A percentile compares a stretch with the other conserved stretches of the same genome.
phyloP scores from a whole-genome alignment of 805 yeast species.

The Hanseniaspora taiwanica region DNA sequence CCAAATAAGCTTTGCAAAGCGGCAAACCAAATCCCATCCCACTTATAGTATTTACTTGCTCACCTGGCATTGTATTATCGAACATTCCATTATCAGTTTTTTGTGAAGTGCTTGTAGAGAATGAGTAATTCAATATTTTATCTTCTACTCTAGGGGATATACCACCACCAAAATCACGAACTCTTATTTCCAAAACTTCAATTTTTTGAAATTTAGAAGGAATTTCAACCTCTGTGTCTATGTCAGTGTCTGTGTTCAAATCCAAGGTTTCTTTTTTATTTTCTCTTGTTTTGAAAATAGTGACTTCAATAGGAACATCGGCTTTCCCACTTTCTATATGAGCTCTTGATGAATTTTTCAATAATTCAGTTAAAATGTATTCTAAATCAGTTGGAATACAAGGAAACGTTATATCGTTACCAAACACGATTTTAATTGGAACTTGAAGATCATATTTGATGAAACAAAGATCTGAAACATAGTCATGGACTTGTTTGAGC shows the following conservation, averaged over 20 bases:
- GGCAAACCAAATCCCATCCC: slow-evolving; percentile 98
- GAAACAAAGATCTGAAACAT: slow-evolving; percentile 72
- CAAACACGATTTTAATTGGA: slow-evolving; percentile 41
- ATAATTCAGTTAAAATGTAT: slow-evolving; percentile 72
- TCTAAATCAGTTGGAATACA: slow-evolving; percentile 82
- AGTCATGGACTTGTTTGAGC: slow-evolving; percentile 49
- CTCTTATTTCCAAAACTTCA: slow-evolving; percentile 50
- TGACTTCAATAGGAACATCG: slow-evolving; percentile 31
- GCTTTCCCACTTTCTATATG: slow-evolving; percentile 51
- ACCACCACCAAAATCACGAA: slow-evolving; percentile 86
- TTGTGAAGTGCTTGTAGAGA: slow-evolving; percentile 55
- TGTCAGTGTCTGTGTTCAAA: too few species aligned
- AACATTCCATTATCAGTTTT: slow-evolving; percentile 37
- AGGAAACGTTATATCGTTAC: slow-evolving; percentile 52
- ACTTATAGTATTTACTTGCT: slow-evolving; percentile 57
- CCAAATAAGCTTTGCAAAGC: slow-evolving; percentile 60
- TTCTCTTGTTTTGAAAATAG: slow-evolving; percentile 27
- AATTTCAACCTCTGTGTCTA: too few species aligned
- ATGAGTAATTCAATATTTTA: slow-evolving; percentile 75
- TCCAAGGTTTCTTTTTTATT: too few species aligned
- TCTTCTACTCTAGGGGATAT: slow-evolving; percentile 52
- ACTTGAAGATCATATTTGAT: slow-evolving; percentile 74
- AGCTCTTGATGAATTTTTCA: slow-evolving; percentile 81
- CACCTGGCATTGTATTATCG: slow-evolving; percentile 56
- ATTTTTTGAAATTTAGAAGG: slow-evolving; percentile 14